Percentiles rank a stretch among this genome's conserved stretches.
Evolutionary conservation across 495 filamentous ascomycete genomes (phyloP).

Genomic region (Neurospora hispaniola): DNA sequence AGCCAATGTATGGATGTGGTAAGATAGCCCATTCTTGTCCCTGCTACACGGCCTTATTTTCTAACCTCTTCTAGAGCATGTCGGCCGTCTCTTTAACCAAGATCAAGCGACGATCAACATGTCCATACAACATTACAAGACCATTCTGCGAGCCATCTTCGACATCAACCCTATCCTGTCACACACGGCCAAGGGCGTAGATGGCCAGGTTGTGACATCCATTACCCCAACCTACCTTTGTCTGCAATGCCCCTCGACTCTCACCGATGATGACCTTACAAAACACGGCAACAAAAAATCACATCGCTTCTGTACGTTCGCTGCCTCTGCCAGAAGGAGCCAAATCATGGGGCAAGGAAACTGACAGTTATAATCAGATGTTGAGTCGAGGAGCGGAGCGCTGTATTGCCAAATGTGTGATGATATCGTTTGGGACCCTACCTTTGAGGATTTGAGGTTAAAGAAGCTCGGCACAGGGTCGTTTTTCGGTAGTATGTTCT

Average conservation of each 20-base stretch:
- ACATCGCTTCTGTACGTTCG: constrained; percentile 54
- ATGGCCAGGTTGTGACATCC: constrained; percentile 34
- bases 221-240: constrained; percentile 57
- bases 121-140: constrained; percentile 44
- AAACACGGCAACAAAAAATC: constrained; percentile 47
- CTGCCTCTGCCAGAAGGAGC: neutral
- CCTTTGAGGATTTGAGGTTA: constrained; percentile 60
- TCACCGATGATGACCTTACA: constrained; percentile 43
- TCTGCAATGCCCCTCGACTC: constrained; percentile 53
- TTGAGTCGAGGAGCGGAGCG: constrained; percentile 67
- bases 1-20: constrained; percentile 47
- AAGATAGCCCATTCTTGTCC: constrained; percentile 7
- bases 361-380: constrained; percentile 42
- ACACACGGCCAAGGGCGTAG: constrained; percentile 38
- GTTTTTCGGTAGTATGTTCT: constrained; percentile 28
- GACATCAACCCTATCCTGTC: constrained; percentile 36
- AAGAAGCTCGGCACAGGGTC: constrained; percentile 45
- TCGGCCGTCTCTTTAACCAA: constrained; percentile 41
- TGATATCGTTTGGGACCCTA: constrained; percentile 82
- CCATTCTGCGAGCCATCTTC: constrained; percentile 39
- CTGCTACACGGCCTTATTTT: neutral
- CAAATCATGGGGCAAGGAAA: neutral
- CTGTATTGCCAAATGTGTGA: constrained; percentile 76
- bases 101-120: constrained; percentile 37
- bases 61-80: constrained; percentile 36